Percentiles rank a stretch among this genome's conserved stretches.
Evolutionary conservation across 2,329 filamentous ascomycete species (phyloP).

Genomic region (Phialocephala sp.): DNA sequence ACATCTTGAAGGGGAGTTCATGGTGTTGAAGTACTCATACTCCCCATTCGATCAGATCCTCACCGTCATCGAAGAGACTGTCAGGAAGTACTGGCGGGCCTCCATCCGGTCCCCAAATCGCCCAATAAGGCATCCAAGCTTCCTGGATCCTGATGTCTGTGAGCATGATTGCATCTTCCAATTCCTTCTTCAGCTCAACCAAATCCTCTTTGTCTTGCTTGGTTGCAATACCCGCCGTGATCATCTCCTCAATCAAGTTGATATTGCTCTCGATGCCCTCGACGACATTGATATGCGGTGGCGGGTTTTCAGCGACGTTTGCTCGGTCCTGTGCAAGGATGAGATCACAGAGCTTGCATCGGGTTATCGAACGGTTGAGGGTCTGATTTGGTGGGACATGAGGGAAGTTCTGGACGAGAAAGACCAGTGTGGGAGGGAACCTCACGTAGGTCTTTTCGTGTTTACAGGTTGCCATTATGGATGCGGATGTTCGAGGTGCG

Average conservation of each 20-base stretch:
- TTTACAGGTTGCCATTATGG: conserved; percentile 26
- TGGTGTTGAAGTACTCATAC: neutral
- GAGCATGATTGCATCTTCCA: conserved; percentile 16
- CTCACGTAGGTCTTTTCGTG: conserved; percentile 21
- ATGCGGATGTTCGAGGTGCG: neutral
- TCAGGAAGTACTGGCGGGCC: conserved; percentile 10
- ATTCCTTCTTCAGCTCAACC: conserved; percentile 21
- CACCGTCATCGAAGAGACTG: conserved; percentile 3
- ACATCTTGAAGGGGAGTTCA: neutral
- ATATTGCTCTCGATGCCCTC: conserved; percentile 32
- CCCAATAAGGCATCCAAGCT: conserved; percentile 37
- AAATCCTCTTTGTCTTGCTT: conserved; percentile 31
- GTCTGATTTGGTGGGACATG: conserved; percentile 19
- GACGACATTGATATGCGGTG: conserved; percentile 22
- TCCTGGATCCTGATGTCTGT: conserved; percentile 27
- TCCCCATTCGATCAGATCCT: conserved; percentile 1
- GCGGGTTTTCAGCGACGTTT: conserved; percentile 27
- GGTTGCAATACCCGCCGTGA: conserved; percentile 25
- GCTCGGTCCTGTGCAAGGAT: conserved; percentile 26
- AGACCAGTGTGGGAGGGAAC: conserved; percentile 33
- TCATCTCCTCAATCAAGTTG: conserved; percentile 22
- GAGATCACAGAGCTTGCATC: conserved; percentile 38
- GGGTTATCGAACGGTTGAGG: conserved; percentile 31
- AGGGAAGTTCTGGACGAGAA: conserved; percentile 27
- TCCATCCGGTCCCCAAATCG: conserved; percentile 34